Evolutionary conservation across 2,329 filamentous ascomycete species (phyloP).

Genomic region (Xylaria sp.): DNA sequence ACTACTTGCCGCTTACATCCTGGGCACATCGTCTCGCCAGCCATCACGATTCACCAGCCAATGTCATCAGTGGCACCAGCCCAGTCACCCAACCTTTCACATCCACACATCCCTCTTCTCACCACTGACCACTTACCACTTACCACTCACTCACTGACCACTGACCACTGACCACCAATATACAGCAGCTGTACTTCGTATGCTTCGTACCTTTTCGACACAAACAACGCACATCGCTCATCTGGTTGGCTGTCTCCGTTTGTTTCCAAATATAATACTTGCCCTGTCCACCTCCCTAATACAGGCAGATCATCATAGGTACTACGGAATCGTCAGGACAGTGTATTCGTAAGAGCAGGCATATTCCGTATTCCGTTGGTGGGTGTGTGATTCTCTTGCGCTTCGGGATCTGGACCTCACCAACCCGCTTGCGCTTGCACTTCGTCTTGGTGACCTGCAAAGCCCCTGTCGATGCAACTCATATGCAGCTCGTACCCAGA

Average conservation of each 20-base stretch:
- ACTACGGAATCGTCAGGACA: too few species aligned
- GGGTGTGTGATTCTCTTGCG: not conserved
- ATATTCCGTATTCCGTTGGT: not conserved
- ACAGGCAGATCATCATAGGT: not conserved
- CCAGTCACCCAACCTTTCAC: too few species aligned
- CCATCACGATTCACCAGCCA: too few species aligned
- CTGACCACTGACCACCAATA: too few species aligned
- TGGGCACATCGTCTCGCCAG: not conserved
- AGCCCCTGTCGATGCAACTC: constrained; percentile 13
- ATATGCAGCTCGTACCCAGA: constrained; percentile 17
- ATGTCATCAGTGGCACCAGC: too few species aligned
- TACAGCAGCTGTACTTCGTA: too few species aligned
- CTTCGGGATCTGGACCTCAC: not conserved
- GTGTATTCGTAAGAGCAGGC: too few species aligned
- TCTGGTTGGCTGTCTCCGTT: not conserved
- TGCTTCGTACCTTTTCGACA: too few species aligned
- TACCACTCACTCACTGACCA: too few species aligned
- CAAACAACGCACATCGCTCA: too few species aligned
- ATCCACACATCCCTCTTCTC: too few species aligned
- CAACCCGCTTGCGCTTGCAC: not conserved
- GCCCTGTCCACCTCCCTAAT: not conserved
- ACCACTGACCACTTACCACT: too few species aligned
- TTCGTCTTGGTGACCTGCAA: not conserved
- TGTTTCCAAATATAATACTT: constrained; percentile 8
- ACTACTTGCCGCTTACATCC: not conserved